phyloP scores from a whole-genome alignment of 2,329 filamentous ascomycete species.

The Tympanopsis confertula region DNA sequence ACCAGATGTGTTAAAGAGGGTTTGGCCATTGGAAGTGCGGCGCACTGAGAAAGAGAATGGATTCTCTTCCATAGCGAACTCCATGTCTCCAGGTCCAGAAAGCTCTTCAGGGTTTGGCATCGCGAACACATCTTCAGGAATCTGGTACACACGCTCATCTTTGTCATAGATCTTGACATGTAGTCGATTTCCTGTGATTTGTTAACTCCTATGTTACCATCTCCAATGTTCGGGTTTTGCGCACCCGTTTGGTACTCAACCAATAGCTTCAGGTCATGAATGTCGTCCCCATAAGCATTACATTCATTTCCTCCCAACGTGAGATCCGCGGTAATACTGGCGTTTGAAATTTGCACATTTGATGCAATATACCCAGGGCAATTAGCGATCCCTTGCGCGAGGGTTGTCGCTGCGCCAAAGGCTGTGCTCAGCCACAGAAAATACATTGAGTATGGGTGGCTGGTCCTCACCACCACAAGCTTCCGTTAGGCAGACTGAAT shows the following conservation, averaged over 20 bases:
- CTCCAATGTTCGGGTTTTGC: background rate
- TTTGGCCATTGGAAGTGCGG: slow-evolving; percentile 32
- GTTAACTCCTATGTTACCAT: background rate
- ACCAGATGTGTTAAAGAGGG: slow-evolving; percentile 63
- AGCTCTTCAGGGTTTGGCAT: slow-evolving; percentile 30
- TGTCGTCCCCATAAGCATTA: background rate
- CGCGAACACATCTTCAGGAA: slow-evolving; percentile 58
- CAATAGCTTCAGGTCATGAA: slow-evolving; percentile 11
- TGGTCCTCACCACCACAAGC: too few relatives aligned
- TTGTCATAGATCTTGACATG: slow-evolving; percentile 66
- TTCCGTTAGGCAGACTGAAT: too few relatives aligned
- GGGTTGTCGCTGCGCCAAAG: too few relatives aligned
- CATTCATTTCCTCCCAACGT: background rate
- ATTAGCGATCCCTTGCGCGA: too few relatives aligned
- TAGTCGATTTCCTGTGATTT: slow-evolving; percentile 45
- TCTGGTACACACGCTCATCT: slow-evolving; percentile 58
- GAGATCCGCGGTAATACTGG: background rate
- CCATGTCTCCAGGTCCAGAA: too few relatives aligned
- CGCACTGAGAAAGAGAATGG: slow-evolving; percentile 60
- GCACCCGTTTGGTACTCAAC: slow-evolving; percentile 19
- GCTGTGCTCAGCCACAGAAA: too few relatives aligned
- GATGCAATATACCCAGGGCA: background rate
- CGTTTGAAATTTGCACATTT: background rate
- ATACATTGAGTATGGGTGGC: too few relatives aligned
- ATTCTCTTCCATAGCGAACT: slow-evolving; percentile 25